Evolutionary conservation across 768 basidiomycete species (phyloP), one percentile per base, ranked within the genome.

Genomic region (Lactarius evosmus): DNA sequence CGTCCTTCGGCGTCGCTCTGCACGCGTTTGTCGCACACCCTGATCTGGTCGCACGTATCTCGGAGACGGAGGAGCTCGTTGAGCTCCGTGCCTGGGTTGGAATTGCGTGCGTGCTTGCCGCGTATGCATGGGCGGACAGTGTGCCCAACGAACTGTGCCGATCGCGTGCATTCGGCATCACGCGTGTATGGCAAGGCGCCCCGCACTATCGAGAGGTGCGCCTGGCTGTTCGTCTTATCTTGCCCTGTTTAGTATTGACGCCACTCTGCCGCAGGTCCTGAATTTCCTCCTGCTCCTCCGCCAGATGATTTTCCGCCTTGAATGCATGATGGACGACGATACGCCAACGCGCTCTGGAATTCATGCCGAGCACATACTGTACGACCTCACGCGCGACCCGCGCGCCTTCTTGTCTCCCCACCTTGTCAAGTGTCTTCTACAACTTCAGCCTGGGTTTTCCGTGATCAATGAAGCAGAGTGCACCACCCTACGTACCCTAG

Each of bases 81-180:
- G 84, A 86, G 52, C 88, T 91, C 66, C 80, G 86, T 62, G 86
- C 87, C 0, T 85, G 82, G 65, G 74, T 91, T 53, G 91, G 91
- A 1, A 79, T 91, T 8, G 79, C 85, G 3, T 78, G 80, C 56
- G 83, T 90, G 16, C 74, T 93, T 16, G 85, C 85, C 2, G 87
- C 88, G 36, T 87, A 86, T 70, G 87, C 88, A 3, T 93, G 89
- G 87, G 83, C 90, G 14, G 91, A 92, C 69, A 89, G 88, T 71
- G 75, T 89, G 22, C 86, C 86, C 0, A 82, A 85, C 60, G 80
- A 83, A 61, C 74, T 74, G 14, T 88, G 87, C 69, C 81, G 87
- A 12, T 86, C 89, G 69, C 81, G 85, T 53, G 78, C 83, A 1
- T 74, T 92, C 8, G 83, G 81, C 7, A 78, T 91, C 17, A 63